Evolutionary conservation across 768 basidiomycete genomes (phyloP).

Genomic region (Agrocybe praecox): DNA sequence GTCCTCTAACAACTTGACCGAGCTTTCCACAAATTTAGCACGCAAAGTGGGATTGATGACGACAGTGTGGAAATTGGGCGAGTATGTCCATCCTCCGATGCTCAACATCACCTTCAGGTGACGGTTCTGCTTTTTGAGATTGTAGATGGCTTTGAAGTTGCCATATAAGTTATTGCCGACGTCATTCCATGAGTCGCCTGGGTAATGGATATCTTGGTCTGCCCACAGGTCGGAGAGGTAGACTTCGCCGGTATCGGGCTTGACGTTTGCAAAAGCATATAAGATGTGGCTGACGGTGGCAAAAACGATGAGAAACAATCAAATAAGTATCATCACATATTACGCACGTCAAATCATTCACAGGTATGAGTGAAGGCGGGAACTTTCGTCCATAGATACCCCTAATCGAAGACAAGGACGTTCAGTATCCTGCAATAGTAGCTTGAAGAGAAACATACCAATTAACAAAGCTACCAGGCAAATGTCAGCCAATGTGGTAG

Average conservation of each 20-base stretch:
- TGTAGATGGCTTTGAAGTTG: slow-evolving; percentile 92
- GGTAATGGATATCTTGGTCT: slow-evolving; percentile 96
- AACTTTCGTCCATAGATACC: slow-evolving; percentile 95
- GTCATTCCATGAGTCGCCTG: slow-evolving; percentile 95
- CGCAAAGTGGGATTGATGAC: slow-evolving; percentile 67
- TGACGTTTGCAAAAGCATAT: slow-evolving; percentile 92
- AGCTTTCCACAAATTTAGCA: slow-evolving; percentile 76
- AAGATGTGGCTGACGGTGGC: slow-evolving; percentile 68
- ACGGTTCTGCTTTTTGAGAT: slow-evolving; percentile 84
- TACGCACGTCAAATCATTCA: slow-evolving; percentile 80
- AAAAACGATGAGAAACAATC: slow-evolving; percentile 1
- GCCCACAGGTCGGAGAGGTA: slow-evolving; percentile 90
- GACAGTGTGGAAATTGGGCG: slow-evolving; percentile 82
- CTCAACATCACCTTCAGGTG: slow-evolving; percentile 82
- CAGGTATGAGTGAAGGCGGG: slow-evolving; percentile 84
- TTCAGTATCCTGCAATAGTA: background rate
- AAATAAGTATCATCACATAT: background rate
- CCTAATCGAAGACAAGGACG: slow-evolving; percentile 49
- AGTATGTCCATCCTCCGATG: slow-evolving; percentile 97
- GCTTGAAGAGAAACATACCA: slow-evolving; percentile 44
- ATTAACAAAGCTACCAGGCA: slow-evolving; percentile 65
- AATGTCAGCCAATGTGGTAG: slow-evolving; percentile 6
- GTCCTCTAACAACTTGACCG: slow-evolving; percentile 83
- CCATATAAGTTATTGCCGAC: slow-evolving; percentile 89
- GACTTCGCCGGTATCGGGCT: slow-evolving; percentile 83